A percentile compares a stretch with the other conserved stretches of the same genome.
phyloP scores from a whole-genome alignment of 441 rosid genomes.

The Melastoma candidum region DNA sequence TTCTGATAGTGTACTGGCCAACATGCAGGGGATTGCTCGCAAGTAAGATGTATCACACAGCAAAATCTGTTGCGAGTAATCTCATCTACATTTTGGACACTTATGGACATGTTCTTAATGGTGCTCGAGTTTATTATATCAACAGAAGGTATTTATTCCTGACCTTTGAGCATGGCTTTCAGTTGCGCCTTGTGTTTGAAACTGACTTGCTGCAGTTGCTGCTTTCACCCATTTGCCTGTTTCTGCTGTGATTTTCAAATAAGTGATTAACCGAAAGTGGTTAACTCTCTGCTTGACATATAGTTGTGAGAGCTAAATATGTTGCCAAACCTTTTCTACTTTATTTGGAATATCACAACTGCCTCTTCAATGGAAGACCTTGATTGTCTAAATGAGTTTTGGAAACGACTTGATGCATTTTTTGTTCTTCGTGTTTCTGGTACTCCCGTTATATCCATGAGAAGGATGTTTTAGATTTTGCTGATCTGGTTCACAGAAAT shows the following conservation, averaged over 20 bases:
- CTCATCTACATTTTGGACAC: slow-evolving; percentile 53
- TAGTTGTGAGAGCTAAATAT: no score
- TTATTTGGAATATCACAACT: no score
- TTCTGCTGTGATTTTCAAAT: no score
- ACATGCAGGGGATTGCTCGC: slow-evolving; percentile 75
- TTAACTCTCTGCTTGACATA: no score
- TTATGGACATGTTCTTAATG: slow-evolving; percentile 70
- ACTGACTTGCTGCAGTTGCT: not conserved
- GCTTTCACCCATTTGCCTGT: no score
- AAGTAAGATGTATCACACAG: slow-evolving; percentile 72
- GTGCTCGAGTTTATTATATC: slow-evolving; percentile 71
- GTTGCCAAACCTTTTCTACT: no score
- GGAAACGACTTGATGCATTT: no score
- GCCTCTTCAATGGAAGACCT: no score
- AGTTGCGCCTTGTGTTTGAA: not conserved
- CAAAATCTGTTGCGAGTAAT: slow-evolving; percentile 61
- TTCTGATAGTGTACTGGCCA: not conserved
- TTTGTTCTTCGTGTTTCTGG: no score
- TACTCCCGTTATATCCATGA: no score
- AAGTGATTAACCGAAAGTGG: no score
- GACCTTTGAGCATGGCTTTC: not conserved
- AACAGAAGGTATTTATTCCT: slow-evolving; percentile 55
- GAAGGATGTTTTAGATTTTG: not conserved
- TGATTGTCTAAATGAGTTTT: no score
- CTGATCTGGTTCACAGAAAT: not conserved